Evolutionary conservation across 2,329 filamentous ascomycete genomes (phyloP), one percentile per base, ranked within the genome.

Genomic region (Alternaria gansuensis): DNA sequence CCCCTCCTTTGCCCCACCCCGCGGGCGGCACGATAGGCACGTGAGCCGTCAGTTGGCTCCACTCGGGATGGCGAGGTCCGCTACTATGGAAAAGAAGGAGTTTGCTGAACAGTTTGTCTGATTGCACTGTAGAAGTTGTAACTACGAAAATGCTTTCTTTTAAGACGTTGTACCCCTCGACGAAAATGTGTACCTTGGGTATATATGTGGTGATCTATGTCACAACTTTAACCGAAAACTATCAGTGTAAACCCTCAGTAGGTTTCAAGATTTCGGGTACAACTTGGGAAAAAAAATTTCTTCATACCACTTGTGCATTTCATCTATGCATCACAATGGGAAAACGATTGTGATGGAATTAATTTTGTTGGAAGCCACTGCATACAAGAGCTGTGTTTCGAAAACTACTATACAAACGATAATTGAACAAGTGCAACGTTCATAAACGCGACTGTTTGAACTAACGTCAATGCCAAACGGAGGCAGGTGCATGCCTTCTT

Each of bases 1-100:
- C 59, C 63, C 59, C 58, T 61, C 59, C 49, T 46, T 43, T 23
- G 53, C 56, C 51, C 56, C 51, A 55, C 56, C 31, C 44, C 51
- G 28, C 45, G n/a, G 21, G 21, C 51, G 31, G 23, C 26, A 41
- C 26, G 36, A 49, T 40, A 43, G 23, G 46, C 52, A 59, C 52
- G 57, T 59, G 57, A 59, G 57, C 52, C 8, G 33, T 33, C 45
- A n/a, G 11, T 11, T 41, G 4, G 54, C 39, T 41, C 14, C 39
- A 24, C 31, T 14, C 13, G 14, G 28, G 2, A 51, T 52, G 57
- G 54, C 57, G 54, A 60, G n/a, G 45, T 57, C 54, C 45, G 51
- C 26, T 14, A 5, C 26, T 6, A 26, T 41, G 4, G n/a, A 45
- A 45, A 10, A 48, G 10, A 6, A 29, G 28, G 31, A 45, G 40